Evolutionary conservation across 306 rosid genomes (phyloP).

Genomic region (Vigna nakashimae): DNA sequence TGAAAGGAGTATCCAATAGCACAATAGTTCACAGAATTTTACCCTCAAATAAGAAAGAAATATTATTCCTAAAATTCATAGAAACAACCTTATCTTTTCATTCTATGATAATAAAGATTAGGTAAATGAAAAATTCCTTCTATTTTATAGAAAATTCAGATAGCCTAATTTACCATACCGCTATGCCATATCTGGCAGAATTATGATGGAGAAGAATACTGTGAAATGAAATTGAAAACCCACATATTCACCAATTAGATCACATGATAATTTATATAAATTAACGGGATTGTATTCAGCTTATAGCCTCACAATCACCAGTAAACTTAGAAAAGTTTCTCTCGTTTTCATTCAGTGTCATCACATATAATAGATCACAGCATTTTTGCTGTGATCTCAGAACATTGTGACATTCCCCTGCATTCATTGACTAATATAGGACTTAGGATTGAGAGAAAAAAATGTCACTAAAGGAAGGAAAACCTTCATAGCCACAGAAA

Average conservation of each 20-base stretch:
- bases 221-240: slow-evolving; percentile 4
- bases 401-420: background rate
- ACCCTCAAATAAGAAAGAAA: slow-evolving; percentile 30
- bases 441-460: slow-evolving; percentile 20
- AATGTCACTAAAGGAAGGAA: background rate
- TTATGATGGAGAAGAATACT: slow-evolving; percentile 34
- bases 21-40: slow-evolving; percentile 8
- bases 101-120: slow-evolving; percentile 10
- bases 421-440: background rate
- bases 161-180: slow-evolving; percentile 10
- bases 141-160: slow-evolving; percentile 17
- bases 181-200: slow-evolving; percentile 9
- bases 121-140: slow-evolving; percentile 6
- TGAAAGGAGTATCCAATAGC: slow-evolving; percentile 17
- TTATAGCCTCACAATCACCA: slow-evolving; percentile 9
- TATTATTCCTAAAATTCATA: slow-evolving; percentile 11
- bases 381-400: slow-evolving; percentile 18
- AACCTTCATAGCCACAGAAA: slow-evolving; percentile 24
- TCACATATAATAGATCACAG: slow-evolving; percentile 27
- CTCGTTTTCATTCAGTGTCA: slow-evolving; percentile 11
- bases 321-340: slow-evolving; percentile 31
- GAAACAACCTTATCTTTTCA: slow-evolving; percentile 19
- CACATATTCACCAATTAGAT: slow-evolving; percentile 13
- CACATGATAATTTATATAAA: background rate
- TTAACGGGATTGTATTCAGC: background rate